A percentile compares a stretch with the other conserved stretches of the same genome.
phyloP scores from a whole-genome alignment of 441 rosid species.

The Kokia cookei region DNA sequence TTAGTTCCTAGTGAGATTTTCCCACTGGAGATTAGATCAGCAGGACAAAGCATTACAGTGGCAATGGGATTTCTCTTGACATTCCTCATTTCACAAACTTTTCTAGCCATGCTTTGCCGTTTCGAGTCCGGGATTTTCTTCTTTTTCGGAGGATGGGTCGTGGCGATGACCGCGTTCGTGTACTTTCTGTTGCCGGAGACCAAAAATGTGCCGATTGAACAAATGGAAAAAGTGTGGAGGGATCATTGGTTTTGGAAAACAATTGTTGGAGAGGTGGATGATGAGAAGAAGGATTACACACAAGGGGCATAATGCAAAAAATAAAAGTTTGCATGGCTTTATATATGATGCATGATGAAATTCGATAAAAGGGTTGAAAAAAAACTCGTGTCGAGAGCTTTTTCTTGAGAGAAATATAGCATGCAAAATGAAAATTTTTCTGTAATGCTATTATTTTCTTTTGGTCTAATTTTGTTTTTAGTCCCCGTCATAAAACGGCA shows the following conservation, averaged over 20 bases:
- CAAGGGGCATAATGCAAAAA: not conserved
- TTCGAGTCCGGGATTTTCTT: conserved; percentile 43
- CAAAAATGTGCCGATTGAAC: conserved; percentile 44
- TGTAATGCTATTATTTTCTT: no score
- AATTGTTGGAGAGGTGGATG: conserved; percentile 9
- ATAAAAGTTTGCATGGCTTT: no score
- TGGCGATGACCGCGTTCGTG: conserved; percentile 38
- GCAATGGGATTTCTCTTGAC: conserved; percentile 47
- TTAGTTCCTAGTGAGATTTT: conserved; percentile 54
- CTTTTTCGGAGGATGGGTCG: conserved; percentile 54
- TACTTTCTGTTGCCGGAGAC: conserved; percentile 47
- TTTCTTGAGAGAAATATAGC: no score
- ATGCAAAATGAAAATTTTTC: no score
- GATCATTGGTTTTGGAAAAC: conserved; percentile 54
- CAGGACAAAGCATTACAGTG: conserved; percentile 49
- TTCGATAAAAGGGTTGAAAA: not conserved
- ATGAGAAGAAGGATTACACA: conserved; percentile 2
- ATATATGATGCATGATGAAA: not conserved
- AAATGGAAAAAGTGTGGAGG: conserved; percentile 43
- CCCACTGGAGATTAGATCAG: conserved; percentile 49
- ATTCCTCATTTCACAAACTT: conserved; percentile 38
- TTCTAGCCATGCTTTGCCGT: conserved; percentile 44
- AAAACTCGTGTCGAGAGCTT: not conserved
- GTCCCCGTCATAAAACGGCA: no score
- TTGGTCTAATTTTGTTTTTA: no score